phyloP scores from a whole-genome alignment of 73 alveolate genomes.

The Paramecium caudatum region DNA sequence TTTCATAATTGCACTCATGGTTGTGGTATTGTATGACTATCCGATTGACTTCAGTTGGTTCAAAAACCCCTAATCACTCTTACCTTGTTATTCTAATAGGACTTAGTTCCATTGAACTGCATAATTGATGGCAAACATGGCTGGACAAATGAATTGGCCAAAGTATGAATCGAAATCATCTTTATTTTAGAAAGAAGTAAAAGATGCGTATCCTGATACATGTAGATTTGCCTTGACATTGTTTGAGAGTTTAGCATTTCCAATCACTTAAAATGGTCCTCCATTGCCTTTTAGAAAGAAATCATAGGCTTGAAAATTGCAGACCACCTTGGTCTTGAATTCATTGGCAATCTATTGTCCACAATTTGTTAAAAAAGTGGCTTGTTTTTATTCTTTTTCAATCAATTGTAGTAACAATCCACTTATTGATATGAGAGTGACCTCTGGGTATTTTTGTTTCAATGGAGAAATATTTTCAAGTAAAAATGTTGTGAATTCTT shows the following conservation, averaged over 20 bases:
- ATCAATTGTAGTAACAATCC: background rate
- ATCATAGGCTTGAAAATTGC: conserved; percentile 9
- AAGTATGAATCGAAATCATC: background rate
- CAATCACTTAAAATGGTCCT: conserved; percentile 23
- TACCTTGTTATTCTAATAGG: background rate
- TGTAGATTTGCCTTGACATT: background rate
- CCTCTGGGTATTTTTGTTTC: background rate
- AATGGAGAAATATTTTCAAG: background rate
- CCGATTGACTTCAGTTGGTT: background rate
- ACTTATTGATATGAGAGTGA: background rate
- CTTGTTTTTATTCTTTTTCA: background rate
- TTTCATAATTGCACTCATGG: background rate
- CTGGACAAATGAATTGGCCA: conserved; percentile 30
- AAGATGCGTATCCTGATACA: conserved; percentile 40
- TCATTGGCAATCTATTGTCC: background rate
- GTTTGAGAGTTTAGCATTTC: background rate
- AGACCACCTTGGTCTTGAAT: background rate
- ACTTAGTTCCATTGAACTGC: background rate
- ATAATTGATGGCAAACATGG: conserved; percentile 42
- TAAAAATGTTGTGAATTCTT: background rate
- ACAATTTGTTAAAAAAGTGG: background rate
- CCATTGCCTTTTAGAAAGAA: conserved; percentile 20
- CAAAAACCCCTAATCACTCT: background rate
- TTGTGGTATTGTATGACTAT: background rate
- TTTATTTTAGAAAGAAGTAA: background rate